Conservation (phyloP, 805 yeast species). For the Ogataea pilisensis region DNA sequence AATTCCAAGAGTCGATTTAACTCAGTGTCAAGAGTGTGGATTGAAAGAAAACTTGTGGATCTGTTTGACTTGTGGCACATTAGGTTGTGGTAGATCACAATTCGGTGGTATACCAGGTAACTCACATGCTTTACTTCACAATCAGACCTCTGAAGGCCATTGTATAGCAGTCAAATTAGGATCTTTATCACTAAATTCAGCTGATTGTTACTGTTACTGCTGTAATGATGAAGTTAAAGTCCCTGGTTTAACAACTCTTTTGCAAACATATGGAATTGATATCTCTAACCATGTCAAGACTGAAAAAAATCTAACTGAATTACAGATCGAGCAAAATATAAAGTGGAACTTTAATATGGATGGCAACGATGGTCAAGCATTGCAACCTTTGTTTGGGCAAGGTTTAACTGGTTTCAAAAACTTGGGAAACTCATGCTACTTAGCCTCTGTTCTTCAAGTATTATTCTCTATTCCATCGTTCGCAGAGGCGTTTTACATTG, state of each 20-base stretch:
- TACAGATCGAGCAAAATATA: slow-evolving; percentile 88
- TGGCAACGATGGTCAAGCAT: slow-evolving; percentile 60
- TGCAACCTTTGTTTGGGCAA: slow-evolving; percentile 66
- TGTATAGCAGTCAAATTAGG: slow-evolving; percentile 89
- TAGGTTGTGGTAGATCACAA: slow-evolving; percentile 94
- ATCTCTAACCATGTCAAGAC: slow-evolving; percentile 55
- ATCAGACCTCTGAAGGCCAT: slow-evolving; percentile 49
- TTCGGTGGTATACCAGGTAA: slow-evolving; percentile 94
- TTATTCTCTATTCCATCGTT: slow-evolving; percentile 46
- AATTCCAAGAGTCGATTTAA: slow-evolving; percentile 28
- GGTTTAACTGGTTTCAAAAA: slow-evolving; percentile 83
- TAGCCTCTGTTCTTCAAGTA: slow-evolving; percentile 76
- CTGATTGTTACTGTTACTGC: slow-evolving; percentile 83
- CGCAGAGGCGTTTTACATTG: slow-evolving; percentile 35
- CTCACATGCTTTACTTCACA: slow-evolving; percentile 83
- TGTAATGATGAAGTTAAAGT: slow-evolving; percentile 89
- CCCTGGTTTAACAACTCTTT: slow-evolving; percentile 44
- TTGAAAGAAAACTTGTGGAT: slow-evolving; percentile 83
- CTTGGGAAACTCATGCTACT: slow-evolving; percentile 89
- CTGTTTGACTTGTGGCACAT: slow-evolving; percentile 83
- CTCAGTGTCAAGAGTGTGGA: slow-evolving; percentile 55
- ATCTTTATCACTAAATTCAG: slow-evolving; percentile 71
- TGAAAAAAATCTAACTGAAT: slow-evolving; percentile 82
- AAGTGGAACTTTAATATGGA: slow-evolving; percentile 90
- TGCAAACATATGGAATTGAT: slow-evolving; percentile 67